Evolutionary conservation across 495 filamentous ascomycete genomes (phyloP), one percentile per base, ranked within the genome.

Genomic region (Viridothelium virens): DNA sequence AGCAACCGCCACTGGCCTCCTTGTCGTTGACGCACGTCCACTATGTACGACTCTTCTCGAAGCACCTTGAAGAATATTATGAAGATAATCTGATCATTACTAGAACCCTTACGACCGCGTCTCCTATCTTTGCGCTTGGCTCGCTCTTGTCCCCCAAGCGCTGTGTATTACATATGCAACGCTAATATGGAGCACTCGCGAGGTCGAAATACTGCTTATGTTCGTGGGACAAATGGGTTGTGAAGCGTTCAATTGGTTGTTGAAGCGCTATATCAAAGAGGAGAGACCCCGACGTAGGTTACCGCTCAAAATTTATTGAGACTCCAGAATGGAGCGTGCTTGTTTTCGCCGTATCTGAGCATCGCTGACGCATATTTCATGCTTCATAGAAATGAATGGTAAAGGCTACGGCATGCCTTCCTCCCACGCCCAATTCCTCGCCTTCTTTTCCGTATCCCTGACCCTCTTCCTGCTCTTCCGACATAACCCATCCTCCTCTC

Each of bases 351-450:
- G 37, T 11, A 41, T 12, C 37, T 39, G 14, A 63, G 41, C 16
- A 31, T 5, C 11, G 37, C 61, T 41, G 31, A 63, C 11, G 12
- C 37, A 33, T 63, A 11, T 53, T 37, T 68, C 53, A 65, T 38
- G 9, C 25, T 39, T n/a, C 37, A 73, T 78, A 89, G 89, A 89
- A 77, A 89, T 90, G 82, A 83, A 87, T 66, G 89, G 89, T 46
- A 96, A 96, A 76, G 94, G 94, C 67, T 99, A 97, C 72, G 94
- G 94, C 69, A 99, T 99, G 94, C 94, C 94, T n/a, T 92, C 88
- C 56, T 96, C 91, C 36, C 94, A 99, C 78, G 90, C 94, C 10
- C 94, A 99, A 77, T 99, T 96, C 74, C 87, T 90, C 61, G 80
- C 86, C 10, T 99, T 90, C 79, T 97, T 96, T 80, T 86, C 91